These are phyloP conservation scores for Narthecium ossifragum DNA, from an alignment of 106 monocot genomes.

Conservation along the genomic window DNA sequence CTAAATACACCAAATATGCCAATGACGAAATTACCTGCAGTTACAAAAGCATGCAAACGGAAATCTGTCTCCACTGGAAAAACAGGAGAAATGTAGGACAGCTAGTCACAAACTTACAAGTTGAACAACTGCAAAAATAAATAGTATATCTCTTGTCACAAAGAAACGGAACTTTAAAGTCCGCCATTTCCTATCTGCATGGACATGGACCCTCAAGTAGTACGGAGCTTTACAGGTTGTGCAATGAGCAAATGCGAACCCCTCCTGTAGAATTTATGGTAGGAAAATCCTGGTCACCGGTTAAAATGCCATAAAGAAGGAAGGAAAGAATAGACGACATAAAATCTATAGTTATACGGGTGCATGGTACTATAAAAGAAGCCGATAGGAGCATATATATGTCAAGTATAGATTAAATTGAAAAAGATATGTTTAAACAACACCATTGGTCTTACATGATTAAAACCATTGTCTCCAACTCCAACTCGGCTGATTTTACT, in stretches of 20 bases:
- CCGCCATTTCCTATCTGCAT: conserved; percentile 90
- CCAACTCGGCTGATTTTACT: too few relatives aligned
- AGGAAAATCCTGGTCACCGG: conserved; percentile 1
- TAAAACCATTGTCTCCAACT: too few relatives aligned
- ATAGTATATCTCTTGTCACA: conserved; percentile 89
- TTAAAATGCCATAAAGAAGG: not conserved
- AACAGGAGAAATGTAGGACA: not conserved
- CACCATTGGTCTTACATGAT: too few relatives aligned
- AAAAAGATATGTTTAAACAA: too few relatives aligned
- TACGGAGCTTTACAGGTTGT: conserved; percentile 98
- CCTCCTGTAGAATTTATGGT: conserved; percentile 65
- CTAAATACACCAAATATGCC: conserved; percentile 72
- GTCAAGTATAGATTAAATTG: too few relatives aligned
- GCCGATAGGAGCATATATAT: too few relatives aligned
- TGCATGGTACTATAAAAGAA: not conserved
- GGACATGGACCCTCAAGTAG: conserved; percentile 82
- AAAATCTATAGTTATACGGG: too few relatives aligned
- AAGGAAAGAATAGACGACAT: too few relatives aligned
- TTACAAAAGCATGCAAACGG: conserved; percentile 4
- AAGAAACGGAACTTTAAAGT: conserved; percentile 93
- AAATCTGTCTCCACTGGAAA: not conserved
- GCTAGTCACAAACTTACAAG: conserved; percentile 47
- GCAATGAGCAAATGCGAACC: conserved; percentile 98
- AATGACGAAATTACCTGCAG: conserved; percentile 71
- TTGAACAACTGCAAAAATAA: conserved; percentile 74